Evolutionary conservation across 257 asterid genomes (phyloP).

Genomic region (Solanum ahanhuiri): DNA sequence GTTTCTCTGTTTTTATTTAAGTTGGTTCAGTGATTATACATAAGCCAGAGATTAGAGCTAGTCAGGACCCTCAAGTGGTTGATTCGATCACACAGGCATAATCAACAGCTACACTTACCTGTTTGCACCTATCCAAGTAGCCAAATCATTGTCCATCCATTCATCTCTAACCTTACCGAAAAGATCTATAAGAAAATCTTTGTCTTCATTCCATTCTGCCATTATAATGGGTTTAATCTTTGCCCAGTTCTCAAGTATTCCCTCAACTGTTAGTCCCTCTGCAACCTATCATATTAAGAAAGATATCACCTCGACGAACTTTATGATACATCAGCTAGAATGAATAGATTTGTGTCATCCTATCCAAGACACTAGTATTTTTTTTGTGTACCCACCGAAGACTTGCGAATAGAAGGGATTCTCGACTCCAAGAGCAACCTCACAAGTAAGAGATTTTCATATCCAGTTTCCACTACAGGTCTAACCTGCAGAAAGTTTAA

Average conservation of each 20-base stretch:
- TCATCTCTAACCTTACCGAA: slow-evolving; percentile 88
- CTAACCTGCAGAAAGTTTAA: slow-evolving; percentile 54
- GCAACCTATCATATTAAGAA: slow-evolving; percentile 50
- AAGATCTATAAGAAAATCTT: slow-evolving; percentile 62
- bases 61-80: background rate
- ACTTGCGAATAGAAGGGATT: slow-evolving; percentile 63
- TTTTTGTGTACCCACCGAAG: slow-evolving; percentile 55
- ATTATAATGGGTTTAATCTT: slow-evolving; percentile 67
- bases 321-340: slow-evolving; percentile 4
- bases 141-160: slow-evolving; percentile 70
- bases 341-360: background rate
- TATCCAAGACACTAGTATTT: background rate
- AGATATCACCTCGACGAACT: slow-evolving; percentile 4
- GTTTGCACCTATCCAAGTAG: slow-evolving; percentile 79
- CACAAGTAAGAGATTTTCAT: slow-evolving; percentile 81
- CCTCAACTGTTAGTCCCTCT: slow-evolving; percentile 62
- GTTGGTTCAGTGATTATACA: background rate
- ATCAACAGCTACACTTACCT: slow-evolving; percentile 29
- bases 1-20: background rate
- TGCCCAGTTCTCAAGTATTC: slow-evolving; percentile 69
- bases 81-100: background rate
- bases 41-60: background rate
- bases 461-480: slow-evolving; percentile 97
- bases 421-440: slow-evolving; percentile 70
- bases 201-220: slow-evolving; percentile 76